A percentile compares a stretch with the other conserved stretches of the same genome.
Evolutionary conservation across 176 grass and related monocot species (phyloP).

Genomic region (Phragmites australis): DNA sequence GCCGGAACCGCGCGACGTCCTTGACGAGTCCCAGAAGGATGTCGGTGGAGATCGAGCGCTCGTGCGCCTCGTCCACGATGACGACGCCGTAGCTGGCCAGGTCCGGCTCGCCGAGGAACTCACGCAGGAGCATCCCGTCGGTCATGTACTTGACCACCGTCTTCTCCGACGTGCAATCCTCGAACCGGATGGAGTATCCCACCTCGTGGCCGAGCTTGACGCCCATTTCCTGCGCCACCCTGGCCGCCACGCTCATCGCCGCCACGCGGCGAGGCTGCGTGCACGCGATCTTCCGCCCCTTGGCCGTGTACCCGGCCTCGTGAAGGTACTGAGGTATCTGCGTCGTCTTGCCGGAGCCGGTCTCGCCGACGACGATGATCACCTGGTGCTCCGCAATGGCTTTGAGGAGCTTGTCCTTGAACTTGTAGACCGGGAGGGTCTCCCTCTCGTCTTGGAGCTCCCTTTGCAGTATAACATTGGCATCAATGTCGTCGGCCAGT

Average conservation of each 20-base stretch:
- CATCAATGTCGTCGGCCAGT: slow-evolving; percentile 1
- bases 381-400: slow-evolving; percentile 84
- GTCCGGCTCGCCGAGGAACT: slow-evolving; percentile 96
- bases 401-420: slow-evolving; percentile 76
- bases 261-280: slow-evolving; percentile 94
- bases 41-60: slow-evolving; percentile 91
- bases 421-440: slow-evolving; percentile 90
- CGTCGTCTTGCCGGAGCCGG: slow-evolving; percentile 94
- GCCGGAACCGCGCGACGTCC: slow-evolving; percentile 83
- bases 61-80: slow-evolving; percentile 98
- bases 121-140: slow-evolving; percentile 90
- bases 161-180: slow-evolving; percentile 98
- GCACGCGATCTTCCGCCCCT: slow-evolving; percentile 89
- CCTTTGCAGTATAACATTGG: background rate
- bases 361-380: slow-evolving; percentile 95
- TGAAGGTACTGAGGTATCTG: slow-evolving; percentile 99
- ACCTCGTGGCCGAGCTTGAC: slow-evolving; percentile 97
- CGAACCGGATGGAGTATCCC: slow-evolving; percentile 97
- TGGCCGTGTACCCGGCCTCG: slow-evolving; percentile 84
- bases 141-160: slow-evolving; percentile 99
- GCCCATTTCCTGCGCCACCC: slow-evolving; percentile 93
- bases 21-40: too few relatives aligned
- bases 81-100: slow-evolving; percentile 93
- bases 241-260: slow-evolving; percentile 94
- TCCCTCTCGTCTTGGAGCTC: slow-evolving; percentile 76